These are phyloP conservation scores for Emergomyces pasteurianus DNA, from an alignment of 2,329 filamentous ascomycete species.

Conservation along the genomic window DNA sequence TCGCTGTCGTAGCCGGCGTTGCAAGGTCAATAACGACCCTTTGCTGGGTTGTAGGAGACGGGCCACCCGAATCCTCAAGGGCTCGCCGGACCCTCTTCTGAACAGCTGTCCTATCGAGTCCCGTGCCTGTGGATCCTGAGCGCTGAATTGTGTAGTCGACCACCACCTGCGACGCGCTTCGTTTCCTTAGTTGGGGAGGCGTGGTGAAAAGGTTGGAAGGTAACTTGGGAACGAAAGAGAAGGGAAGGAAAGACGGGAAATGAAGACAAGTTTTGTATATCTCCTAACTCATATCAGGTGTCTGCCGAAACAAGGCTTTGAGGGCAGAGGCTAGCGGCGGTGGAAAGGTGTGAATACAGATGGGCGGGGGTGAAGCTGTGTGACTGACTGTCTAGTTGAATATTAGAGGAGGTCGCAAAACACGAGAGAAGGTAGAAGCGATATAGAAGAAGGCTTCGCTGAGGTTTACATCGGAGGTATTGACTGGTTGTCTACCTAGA, in stretches of 20 bases:
- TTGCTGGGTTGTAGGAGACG: conserved; percentile 5
- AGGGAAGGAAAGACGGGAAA: not conserved
- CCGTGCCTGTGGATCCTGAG: conserved; percentile 7
- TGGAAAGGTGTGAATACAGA: not conserved
- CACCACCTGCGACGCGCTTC: conserved; percentile 41
- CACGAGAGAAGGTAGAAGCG: not conserved
- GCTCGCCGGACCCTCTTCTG: conserved; percentile 15
- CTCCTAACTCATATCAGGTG: not conserved
- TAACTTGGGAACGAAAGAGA: not conserved
- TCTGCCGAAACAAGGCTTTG: not conserved
- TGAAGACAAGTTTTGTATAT: not conserved
- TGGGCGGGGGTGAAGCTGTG: not conserved
- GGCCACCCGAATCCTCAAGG: conserved; percentile 1
- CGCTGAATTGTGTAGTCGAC: conserved; percentile 16
- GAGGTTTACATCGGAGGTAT: not conserved
- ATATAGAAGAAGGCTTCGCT: not conserved
- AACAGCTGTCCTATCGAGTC: conserved; percentile 7
- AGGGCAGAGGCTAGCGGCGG: not conserved
- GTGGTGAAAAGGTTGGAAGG: conserved; percentile 30
- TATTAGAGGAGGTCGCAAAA: not conserved
- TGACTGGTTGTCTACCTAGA: not conserved
- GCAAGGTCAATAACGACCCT: conserved; percentile 24
- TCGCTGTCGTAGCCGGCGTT: conserved; percentile 18
- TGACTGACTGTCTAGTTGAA: not conserved
- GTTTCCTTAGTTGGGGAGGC: conserved; percentile 42